phyloP scores from a whole-genome alignment of 805 yeast species.

The Yarrowia porcina region DNA sequence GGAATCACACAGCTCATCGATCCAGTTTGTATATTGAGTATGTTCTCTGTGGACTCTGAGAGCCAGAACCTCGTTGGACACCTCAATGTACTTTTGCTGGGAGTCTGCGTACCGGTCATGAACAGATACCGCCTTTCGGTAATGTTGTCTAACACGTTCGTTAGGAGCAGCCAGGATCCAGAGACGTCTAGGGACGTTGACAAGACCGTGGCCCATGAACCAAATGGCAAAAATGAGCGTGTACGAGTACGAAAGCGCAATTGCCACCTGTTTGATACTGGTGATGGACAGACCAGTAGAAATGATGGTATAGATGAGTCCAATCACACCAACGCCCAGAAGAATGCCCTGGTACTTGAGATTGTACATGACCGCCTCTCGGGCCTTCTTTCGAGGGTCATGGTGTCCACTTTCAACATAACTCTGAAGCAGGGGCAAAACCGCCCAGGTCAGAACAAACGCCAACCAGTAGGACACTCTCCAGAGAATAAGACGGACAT shows the following conservation, averaged over 20 bases:
- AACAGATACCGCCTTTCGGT: slow-evolving; percentile 53
- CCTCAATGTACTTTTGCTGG: slow-evolving; percentile 58
- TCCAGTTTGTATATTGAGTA: slow-evolving; percentile 59
- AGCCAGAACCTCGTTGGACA: slow-evolving; percentile 55
- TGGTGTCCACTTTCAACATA: slow-evolving; percentile 69
- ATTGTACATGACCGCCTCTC: slow-evolving; percentile 56
- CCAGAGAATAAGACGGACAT: slow-evolving; percentile 60
- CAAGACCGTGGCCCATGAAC: slow-evolving; percentile 81
- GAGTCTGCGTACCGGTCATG: slow-evolving; percentile 65
- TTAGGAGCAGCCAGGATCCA: slow-evolving; percentile 41
- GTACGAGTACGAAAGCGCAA: slow-evolving; percentile 75
- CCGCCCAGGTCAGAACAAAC: slow-evolving; percentile 71
- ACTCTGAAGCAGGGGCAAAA: slow-evolving; percentile 69
- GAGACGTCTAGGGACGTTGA: slow-evolving; percentile 57
- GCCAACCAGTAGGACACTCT: slow-evolving; percentile 76
- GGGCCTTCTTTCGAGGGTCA: slow-evolving; percentile 46
- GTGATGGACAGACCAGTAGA: slow-evolving; percentile 53
- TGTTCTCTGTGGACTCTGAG: slow-evolving; percentile 45
- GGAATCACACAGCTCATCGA: slow-evolving; percentile 53
- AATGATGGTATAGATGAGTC: slow-evolving; percentile 56
- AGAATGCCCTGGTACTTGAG: slow-evolving; percentile 59
- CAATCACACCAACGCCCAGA: slow-evolving; percentile 51
- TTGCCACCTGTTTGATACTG: slow-evolving; percentile 62
- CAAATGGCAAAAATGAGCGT: slow-evolving; percentile 71
- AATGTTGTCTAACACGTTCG: slow-evolving; percentile 41